Evolutionary conservation across 2,329 filamentous ascomycete species (phyloP).

Genomic region (Penicillium nordicum): DNA sequence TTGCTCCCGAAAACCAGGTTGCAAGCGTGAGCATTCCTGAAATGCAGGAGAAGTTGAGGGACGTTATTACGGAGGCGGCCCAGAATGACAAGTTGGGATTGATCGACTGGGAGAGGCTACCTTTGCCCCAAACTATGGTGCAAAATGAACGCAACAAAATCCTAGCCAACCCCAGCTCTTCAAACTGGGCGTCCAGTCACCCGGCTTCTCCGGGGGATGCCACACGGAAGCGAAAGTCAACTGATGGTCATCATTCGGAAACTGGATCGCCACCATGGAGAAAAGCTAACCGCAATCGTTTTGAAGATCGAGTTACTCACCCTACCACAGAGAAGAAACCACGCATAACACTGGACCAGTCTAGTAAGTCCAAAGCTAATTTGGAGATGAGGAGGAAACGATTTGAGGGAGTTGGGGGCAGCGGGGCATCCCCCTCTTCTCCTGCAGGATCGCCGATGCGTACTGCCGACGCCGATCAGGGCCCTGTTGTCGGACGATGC

Average conservation of each 20-base stretch:
- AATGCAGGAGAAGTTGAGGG: constrained; percentile 79
- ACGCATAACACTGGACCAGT: constrained; percentile 50
- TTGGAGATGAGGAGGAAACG: constrained; percentile 86
- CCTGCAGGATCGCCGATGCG: constrained; percentile 49
- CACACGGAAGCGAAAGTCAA: constrained; percentile 79
- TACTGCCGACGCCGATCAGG: constrained; percentile 45
- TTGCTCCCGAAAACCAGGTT: constrained; percentile 69
- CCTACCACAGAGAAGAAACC: constrained; percentile 51
- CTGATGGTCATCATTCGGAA: constrained; percentile 56
- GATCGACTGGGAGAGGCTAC: constrained; percentile 79
- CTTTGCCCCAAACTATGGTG: constrained; percentile 80
- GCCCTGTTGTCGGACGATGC: constrained; percentile 81
- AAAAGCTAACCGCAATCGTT: constrained; percentile 60
- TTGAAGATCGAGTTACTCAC: constrained; percentile 75
- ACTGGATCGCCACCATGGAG: constrained; percentile 67
- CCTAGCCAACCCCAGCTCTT: constrained; percentile 46
- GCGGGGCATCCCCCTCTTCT: constrained; percentile 39
- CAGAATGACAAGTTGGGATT: constrained; percentile 67
- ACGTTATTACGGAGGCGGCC: constrained; percentile 78
- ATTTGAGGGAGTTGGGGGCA: constrained; percentile 60
- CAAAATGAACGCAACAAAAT: constrained; percentile 60
- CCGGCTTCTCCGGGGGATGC: constrained; percentile 26
- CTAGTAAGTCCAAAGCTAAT: constrained; percentile 87
- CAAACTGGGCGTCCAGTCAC: constrained; percentile 32
- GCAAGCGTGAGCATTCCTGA: constrained; percentile 62